Conservation (phyloP, 306 rosid species). For the Rosa multiflora region DNA sequence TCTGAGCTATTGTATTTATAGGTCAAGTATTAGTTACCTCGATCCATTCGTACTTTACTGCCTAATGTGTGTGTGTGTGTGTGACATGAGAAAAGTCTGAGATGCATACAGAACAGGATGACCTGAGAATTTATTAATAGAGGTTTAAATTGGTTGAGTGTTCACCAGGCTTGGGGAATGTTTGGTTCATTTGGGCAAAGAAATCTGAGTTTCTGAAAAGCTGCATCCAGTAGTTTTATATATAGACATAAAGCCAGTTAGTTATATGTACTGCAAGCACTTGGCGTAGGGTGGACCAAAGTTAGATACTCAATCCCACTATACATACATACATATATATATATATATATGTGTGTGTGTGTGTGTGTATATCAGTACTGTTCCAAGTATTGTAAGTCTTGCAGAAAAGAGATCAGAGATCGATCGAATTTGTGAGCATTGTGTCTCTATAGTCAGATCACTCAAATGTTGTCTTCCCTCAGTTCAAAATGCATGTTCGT, state of each 20-base stretch:
- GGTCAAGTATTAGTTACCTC: neutral
- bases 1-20: neutral
- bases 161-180: constrained; percentile 10
- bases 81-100: neutral
- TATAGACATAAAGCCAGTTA: neutral
- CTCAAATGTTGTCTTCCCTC: too few relatives aligned
- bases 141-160: neutral
- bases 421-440: neutral
- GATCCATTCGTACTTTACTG: neutral
- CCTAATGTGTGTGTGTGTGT: neutral
- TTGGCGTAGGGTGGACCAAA: neutral
- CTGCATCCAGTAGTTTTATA: neutral
- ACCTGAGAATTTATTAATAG: neutral
- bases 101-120: neutral
- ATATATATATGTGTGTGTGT: too few relatives aligned
- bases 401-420: neutral
- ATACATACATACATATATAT: neutral
- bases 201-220: constrained; percentile 4
- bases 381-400: neutral
- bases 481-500: neutral
- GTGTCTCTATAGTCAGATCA: neutral
- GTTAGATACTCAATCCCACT: neutral
- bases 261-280: neutral
- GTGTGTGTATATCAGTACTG: neutral
- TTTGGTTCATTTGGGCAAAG: constrained; percentile 3